Evolutionary conservation across 2,329 filamentous ascomycete species (phyloP), one percentile per base, ranked within the genome.

Genomic region (Sporothrix variecibatus): DNA sequence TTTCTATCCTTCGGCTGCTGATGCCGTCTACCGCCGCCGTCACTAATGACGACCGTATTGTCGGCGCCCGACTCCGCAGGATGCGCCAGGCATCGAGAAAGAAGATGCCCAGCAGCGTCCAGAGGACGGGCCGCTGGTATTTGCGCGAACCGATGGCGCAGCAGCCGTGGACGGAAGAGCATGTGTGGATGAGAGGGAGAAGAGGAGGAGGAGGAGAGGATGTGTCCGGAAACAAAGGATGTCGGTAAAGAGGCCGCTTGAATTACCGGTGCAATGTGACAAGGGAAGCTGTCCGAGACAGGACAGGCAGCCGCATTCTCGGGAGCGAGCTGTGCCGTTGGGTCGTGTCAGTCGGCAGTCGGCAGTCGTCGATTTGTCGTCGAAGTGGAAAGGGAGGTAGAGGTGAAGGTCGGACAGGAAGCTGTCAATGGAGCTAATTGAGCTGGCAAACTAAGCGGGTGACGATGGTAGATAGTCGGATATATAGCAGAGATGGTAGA

Each of bases 161-260:
- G 78, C 60, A 80, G 80, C 76, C 81, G 80, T 64, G 79, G 81
- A 74, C 78, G 79, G 73, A 81, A 71, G 77, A 82, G 78, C 82
- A 84, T 84, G 38, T 71, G 51, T 17, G 31, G 7, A 15, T 15
- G 5, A 40, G 7, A 51, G 4, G 38, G 34, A n/a, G 28, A 53
- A 26, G 20, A 17, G 34, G 60, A 34, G 28, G 8, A 62, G 60
- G 20, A 43, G 23, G 20, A 46, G 26, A 40, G 56, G 31, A 23
- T 15, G 51, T 46, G 68, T 58, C 49, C 49, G 68, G 34, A 58
- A 4, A 15, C 5, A 56, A 17, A 17, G 15, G 7, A 28, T 1
- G 26, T 26, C 28, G 20, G 15, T 17, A 17, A 23, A 15, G 4
- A 1, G 20, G 17, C 17, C 15, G n/a, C 12, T 34, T n/a, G 15